Conservation (phyloP, 345 rosid species). For the Atalantia buxifolia region DNA sequence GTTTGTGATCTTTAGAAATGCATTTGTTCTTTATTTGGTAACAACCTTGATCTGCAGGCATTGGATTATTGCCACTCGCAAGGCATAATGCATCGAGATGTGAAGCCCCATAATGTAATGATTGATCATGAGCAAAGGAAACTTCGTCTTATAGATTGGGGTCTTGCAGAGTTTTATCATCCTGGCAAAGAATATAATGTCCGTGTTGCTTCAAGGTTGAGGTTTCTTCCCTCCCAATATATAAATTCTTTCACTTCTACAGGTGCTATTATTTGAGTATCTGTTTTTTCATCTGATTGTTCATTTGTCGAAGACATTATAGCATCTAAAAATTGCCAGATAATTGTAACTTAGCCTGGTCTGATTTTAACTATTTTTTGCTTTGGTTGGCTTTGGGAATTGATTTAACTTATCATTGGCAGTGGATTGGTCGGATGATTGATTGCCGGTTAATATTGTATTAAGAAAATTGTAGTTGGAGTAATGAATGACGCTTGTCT, state of each 20-base stretch:
- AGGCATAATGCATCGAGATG: conserved; percentile 99
- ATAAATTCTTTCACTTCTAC: background rate
- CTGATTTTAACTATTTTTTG: background rate
- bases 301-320: background rate
- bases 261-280: background rate
- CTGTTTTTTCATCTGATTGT: background rate
- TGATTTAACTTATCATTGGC: background rate
- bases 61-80: conserved; percentile 97
- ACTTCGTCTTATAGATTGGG: conserved; percentile 98
- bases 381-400: background rate
- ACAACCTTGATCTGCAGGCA: conserved; percentile 49
- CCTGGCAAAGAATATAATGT: conserved; percentile 96
- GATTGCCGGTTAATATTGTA: background rate
- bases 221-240: background rate
- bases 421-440: background rate
- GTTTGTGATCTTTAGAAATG: background rate
- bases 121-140: conserved; percentile 96
- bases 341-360: background rate
- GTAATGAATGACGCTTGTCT: background rate
- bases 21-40: background rate
- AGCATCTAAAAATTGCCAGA: background rate
- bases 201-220: conserved; percentile 95
- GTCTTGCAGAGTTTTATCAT: conserved; percentile 96
- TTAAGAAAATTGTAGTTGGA: background rate
- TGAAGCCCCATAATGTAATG: conserved; percentile 99